These are phyloP conservation scores for Entomortierella chlamydospora DNA, from an alignment of 192 early-diverging fungal species.

Conservation along the genomic window DNA sequence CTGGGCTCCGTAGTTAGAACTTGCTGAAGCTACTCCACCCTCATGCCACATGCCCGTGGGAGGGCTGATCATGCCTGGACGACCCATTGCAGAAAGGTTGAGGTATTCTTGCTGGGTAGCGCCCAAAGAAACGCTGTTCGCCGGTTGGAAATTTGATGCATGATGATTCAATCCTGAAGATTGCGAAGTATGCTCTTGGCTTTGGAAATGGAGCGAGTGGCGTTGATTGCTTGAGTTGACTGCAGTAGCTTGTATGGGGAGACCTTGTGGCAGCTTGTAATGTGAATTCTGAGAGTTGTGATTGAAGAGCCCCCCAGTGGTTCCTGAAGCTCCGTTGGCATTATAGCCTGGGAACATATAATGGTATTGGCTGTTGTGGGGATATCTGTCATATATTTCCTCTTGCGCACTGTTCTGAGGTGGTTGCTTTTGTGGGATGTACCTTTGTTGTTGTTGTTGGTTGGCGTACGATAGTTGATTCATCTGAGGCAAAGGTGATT, in stretches of 20 bases:
- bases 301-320: not conserved
- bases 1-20: not conserved
- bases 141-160: constrained; percentile 23
- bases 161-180: constrained; percentile 3
- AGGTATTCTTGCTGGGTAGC: not conserved
- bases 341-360: constrained; percentile 3
- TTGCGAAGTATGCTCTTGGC: not conserved
- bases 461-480: not conserved
- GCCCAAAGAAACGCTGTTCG: not conserved
- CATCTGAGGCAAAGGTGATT: constrained; percentile 10
- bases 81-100: not conserved
- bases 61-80: not conserved
- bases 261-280: constrained; percentile 2
- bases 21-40: not conserved
- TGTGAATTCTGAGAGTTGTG: not conserved
- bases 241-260: not conserved
- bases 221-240: not conserved
- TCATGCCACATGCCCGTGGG: constrained; percentile 17
- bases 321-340: not conserved
- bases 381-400: constrained; percentile 8
- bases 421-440: not conserved
- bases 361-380: constrained; percentile 8
- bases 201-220: not conserved
- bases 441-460: constrained; percentile 21
- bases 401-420: not conserved